Conservation (phyloP, 2,329 filamentous ascomycete species). For the Alternaria solani region DNA sequence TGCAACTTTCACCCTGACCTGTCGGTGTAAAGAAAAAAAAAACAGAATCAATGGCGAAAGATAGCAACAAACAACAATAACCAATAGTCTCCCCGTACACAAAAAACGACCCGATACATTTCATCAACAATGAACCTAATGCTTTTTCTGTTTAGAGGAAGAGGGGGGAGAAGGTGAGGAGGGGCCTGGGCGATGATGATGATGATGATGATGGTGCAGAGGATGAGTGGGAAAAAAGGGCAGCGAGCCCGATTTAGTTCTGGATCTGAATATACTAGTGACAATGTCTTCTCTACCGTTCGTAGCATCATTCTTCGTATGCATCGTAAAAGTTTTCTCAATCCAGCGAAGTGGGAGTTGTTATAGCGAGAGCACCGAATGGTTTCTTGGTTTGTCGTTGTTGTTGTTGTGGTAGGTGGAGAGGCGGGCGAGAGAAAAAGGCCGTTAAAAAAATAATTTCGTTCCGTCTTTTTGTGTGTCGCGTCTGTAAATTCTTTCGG, state of each 20-base stretch:
- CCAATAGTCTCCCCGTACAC: too few species aligned
- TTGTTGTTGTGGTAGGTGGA: too few species aligned
- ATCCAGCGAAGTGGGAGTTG: constrained; percentile 27
- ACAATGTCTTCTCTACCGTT: constrained; percentile 44
- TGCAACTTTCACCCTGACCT: background rate
- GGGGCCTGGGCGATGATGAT: background rate
- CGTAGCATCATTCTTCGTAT: constrained; percentile 54
- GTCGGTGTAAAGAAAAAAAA: too few species aligned
- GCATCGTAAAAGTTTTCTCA: constrained; percentile 43
- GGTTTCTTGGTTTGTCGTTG: too few species aligned
- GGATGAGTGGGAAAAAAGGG: constrained; percentile 23
- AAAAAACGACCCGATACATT: too few species aligned
- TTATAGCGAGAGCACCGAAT: too few species aligned
- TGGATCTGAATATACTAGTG: constrained; percentile 36
- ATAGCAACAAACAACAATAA: too few species aligned
- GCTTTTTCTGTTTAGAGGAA: background rate
- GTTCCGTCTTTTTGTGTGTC: constrained; percentile 15
- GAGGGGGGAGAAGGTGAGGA: background rate
- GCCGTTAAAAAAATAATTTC: constrained; percentile 41
- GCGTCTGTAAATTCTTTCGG: too few species aligned
- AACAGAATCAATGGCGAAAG: too few species aligned
- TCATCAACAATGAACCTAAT: too few species aligned
- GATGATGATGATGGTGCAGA: background rate
- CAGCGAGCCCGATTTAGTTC: constrained; percentile 39
- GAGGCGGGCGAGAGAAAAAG: constrained; percentile 15